Evolutionary conservation across 148 eudicot genomes (phyloP).

Genomic region (Bassia scoparia): DNA sequence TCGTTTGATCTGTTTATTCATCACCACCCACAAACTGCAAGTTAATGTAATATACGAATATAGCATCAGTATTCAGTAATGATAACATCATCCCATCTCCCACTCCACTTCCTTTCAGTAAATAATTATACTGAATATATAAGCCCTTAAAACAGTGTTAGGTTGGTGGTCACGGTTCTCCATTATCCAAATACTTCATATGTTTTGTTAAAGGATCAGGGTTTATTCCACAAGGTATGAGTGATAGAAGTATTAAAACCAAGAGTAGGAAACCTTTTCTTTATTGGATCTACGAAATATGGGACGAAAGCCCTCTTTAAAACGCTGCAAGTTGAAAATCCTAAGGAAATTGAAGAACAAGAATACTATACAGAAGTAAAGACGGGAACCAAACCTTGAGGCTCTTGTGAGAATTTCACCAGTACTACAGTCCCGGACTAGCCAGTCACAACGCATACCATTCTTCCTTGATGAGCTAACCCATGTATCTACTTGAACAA

Average conservation of each 20-base stretch:
- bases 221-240: neutral
- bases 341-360: neutral
- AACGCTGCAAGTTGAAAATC: neutral
- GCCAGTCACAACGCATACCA: slow-evolving; percentile 98
- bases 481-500: slow-evolving; percentile 97
- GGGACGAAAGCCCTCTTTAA: neutral
- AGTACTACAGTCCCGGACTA: slow-evolving; percentile 64
- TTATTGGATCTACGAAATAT: no score
- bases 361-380: neutral
- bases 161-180: neutral
- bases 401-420: slow-evolving; percentile 91
- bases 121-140: neutral
- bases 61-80: neutral
- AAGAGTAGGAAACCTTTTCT: neutral
- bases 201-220: neutral
- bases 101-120: neutral
- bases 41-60: neutral
- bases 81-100: neutral
- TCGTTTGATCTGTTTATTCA: slow-evolving; percentile 89
- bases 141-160: neutral
- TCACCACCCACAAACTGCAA: slow-evolving; percentile 92
- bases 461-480: slow-evolving; percentile 87
- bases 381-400: slow-evolving; percentile 73
- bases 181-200: neutral
- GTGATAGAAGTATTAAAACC: neutral